Evolutionary conservation across 108 stramenopile species (phyloP).

Genomic region (Licmophora abbreviata): DNA sequence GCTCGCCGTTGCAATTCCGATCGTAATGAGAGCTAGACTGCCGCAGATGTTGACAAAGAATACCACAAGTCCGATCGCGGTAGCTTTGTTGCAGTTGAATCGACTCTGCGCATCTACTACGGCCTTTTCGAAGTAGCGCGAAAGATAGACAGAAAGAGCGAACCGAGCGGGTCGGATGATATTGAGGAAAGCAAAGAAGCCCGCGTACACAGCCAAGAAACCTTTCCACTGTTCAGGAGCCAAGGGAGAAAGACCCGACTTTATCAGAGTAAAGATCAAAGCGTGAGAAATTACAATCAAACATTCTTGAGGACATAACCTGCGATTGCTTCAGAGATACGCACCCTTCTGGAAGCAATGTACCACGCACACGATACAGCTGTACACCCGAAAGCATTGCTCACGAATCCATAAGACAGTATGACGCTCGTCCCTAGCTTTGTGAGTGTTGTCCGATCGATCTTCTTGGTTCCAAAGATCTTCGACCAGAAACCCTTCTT

Average conservation of each 20-base stretch:
- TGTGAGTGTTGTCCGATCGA: no score
- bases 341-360: conserved; percentile 41
- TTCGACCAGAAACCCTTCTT: no score
- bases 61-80: conserved; percentile 43
- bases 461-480: no score
- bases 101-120: conserved; percentile 35
- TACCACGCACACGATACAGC: conserved; percentile 73
- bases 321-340: conserved; percentile 10
- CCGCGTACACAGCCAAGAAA: conserved; percentile 83
- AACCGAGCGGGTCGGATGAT: conserved; percentile 74
- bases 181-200: conserved; percentile 78
- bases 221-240: conserved; percentile 83
- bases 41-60: conserved; percentile 57
- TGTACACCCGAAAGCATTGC: conserved; percentile 70
- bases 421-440: conserved; percentile 28
- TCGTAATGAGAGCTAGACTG: conserved; percentile 40
- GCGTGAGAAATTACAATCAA: conserved; percentile 1
- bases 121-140: conserved; percentile 55
- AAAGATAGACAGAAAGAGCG: conserved; percentile 43
- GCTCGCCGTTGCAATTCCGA: conserved; percentile 49
- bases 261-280: background rate
- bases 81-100: conserved; percentile 25
- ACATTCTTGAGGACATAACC: background rate
- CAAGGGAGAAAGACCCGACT: conserved; percentile 74
- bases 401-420: conserved; percentile 86